phyloP scores from a whole-genome alignment of 768 basidiomycete species.

The Aureoboletus auriporus region DNA sequence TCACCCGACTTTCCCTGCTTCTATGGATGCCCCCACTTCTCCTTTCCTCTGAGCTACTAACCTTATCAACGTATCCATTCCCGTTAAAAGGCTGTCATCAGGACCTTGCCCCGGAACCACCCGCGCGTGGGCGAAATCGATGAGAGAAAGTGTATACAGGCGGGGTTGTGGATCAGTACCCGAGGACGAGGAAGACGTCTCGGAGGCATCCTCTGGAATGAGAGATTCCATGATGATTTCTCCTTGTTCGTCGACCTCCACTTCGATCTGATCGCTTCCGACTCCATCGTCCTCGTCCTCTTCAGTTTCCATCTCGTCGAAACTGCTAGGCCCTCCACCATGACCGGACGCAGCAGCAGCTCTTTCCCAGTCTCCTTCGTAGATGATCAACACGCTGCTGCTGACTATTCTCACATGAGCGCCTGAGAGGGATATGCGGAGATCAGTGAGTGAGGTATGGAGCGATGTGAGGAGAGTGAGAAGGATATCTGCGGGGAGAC shows the following conservation, averaged over 20 bases:
- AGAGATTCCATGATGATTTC: slow-evolving; percentile 18
- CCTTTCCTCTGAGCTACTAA: slow-evolving; percentile 58
- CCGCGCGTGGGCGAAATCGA: slow-evolving; percentile 92
- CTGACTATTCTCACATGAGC: slow-evolving; percentile 81
- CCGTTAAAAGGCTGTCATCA: slow-evolving; percentile 73
- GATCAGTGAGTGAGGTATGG: slow-evolving; percentile 46
- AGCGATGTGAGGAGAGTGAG: slow-evolving; percentile 56
- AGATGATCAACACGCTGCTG: slow-evolving; percentile 75
- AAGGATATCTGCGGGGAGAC: slow-evolving; percentile 54
- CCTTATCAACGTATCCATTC: slow-evolving; percentile 60
- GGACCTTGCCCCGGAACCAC: slow-evolving; percentile 66
- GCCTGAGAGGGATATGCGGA: slow-evolving; percentile 44
- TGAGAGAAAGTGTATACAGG: slow-evolving; percentile 64
- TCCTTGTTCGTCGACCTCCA: slow-evolving; percentile 30
- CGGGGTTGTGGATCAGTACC: slow-evolving; percentile 6
- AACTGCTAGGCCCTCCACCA: slow-evolving; percentile 28
- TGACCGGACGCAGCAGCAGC: slow-evolving; percentile 32
- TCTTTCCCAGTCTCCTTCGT: slow-evolving; percentile 56
- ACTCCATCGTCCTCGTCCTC: slow-evolving; percentile 34
- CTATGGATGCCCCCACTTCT: slow-evolving; percentile 30
- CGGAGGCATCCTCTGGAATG: slow-evolving; percentile 1
- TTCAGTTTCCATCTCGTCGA: slow-evolving; percentile 24
- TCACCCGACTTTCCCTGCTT: neutral
- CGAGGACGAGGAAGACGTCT: slow-evolving; percentile 39
- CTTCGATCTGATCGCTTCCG: slow-evolving; percentile 38